Evolutionary conservation across 2,329 filamentous ascomycete genomes (phyloP).

Genomic region (Fusarium ambrosium): DNA sequence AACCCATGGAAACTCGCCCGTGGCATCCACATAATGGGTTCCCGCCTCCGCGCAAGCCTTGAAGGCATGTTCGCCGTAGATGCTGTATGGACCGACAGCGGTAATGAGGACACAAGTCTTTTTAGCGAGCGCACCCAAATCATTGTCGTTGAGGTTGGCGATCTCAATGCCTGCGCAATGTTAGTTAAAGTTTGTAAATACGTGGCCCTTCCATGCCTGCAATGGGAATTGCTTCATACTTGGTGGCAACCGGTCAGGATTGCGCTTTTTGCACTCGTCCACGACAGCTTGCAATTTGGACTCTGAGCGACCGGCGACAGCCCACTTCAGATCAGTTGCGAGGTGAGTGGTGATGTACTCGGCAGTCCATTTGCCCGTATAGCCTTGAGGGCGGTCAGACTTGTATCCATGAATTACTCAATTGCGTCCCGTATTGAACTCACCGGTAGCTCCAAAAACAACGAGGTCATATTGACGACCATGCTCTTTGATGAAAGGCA

Average conservation of each 20-base stretch:
- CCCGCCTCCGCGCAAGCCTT: conserved; percentile 72
- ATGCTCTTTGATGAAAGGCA: conserved; percentile 63
- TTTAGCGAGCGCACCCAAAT: conserved; percentile 64
- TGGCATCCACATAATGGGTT: conserved; percentile 75
- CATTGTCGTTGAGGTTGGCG: conserved; percentile 60
- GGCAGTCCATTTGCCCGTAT: conserved; percentile 83
- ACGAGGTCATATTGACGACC: conserved; percentile 69
- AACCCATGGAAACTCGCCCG: conserved; percentile 71
- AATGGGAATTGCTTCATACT: conserved; percentile 60
- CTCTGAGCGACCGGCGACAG: conserved; percentile 84
- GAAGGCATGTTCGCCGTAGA: conserved; percentile 70
- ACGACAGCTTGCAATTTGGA: conserved; percentile 79
- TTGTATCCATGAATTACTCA: neutral
- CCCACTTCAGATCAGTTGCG: conserved; percentile 87
- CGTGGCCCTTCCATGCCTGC: neutral
- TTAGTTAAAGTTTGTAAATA: neutral
- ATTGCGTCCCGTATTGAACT: conserved; percentile 20
- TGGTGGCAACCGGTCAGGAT: conserved; percentile 78
- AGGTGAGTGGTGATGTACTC: conserved; percentile 80
- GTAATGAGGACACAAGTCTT: conserved; percentile 70
- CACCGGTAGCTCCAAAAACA: conserved; percentile 70
- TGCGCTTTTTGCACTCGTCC: conserved; percentile 74
- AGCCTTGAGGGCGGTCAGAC: conserved; percentile 65
- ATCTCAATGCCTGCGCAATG: conserved; percentile 64
- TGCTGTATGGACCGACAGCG: conserved; percentile 70